Percentiles rank a stretch among this genome's conserved stretches.
Evolutionary conservation across 257 asterid species (phyloP).

Genomic region (Lycium ferocissimum): DNA sequence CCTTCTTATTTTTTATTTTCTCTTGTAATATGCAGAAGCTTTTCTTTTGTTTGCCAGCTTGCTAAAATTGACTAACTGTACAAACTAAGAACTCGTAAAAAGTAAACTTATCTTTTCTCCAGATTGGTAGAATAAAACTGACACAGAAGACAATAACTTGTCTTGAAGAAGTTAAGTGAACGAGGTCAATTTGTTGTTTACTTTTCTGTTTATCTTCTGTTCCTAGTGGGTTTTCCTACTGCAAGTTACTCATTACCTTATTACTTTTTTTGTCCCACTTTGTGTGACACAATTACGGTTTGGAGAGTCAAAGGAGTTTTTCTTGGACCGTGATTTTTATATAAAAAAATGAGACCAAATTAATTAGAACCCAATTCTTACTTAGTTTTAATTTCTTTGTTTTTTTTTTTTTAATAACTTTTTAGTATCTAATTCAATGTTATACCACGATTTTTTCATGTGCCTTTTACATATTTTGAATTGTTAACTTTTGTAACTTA

Average conservation of each 20-base stretch:
- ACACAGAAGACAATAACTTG: background rate
- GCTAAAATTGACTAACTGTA: background rate
- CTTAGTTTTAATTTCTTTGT: no score
- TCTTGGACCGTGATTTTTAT: background rate
- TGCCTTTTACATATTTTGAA: background rate
- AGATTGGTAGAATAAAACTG: constrained; percentile 10
- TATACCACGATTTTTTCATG: background rate
- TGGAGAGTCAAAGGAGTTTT: background rate
- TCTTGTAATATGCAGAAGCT: background rate
- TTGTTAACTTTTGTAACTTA: background rate
- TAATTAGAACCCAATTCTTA: no score
- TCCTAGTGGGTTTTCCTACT: constrained; percentile 10
- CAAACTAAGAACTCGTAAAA: constrained; percentile 21
- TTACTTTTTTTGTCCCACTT: background rate
- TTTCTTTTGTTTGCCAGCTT: constrained; percentile 11
- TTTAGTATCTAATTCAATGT: no score
- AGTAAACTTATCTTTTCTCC: background rate
- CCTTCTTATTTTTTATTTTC: constrained; percentile 30
- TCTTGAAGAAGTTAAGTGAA: background rate
- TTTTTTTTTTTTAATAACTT: no score
- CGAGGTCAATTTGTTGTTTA: background rate
- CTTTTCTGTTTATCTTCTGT: constrained; percentile 4
- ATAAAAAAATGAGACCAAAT: no score
- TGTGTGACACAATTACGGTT: background rate
- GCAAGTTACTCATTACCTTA: constrained; percentile 8